Evolutionary conservation across 2,329 filamentous ascomycete species (phyloP).

Genomic region (Aspergillus bombycis): DNA sequence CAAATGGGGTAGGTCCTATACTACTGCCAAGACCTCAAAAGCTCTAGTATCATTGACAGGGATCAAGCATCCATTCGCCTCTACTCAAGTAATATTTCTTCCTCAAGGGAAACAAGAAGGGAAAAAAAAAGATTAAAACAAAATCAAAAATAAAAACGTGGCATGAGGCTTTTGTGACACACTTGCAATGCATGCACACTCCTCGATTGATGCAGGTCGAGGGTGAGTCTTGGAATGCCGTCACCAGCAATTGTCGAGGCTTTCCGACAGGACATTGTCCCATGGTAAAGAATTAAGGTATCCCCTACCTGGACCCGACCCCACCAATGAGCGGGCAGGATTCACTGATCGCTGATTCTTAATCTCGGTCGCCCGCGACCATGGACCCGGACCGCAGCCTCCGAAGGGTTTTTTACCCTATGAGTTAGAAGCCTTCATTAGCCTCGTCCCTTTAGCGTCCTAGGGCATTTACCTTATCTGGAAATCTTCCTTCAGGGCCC

Average conservation of each 20-base stretch:
- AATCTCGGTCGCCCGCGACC: constrained; percentile 13
- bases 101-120: neutral
- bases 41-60: neutral
- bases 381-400: constrained; percentile 15
- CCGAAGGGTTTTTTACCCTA: constrained; percentile 10
- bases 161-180: constrained; percentile 19
- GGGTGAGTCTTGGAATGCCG: neutral
- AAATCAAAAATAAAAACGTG: constrained; percentile 11
- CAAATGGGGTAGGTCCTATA: neutral
- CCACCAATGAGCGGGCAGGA: neutral
- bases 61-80: constrained; percentile 1
- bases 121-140: neutral
- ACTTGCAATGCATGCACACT: constrained; percentile 12
- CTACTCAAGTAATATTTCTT: neutral
- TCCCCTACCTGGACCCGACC: neutral
- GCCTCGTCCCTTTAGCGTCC: neutral
- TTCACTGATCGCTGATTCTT: constrained; percentile 1
- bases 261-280: neutral
- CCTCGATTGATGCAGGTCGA: constrained; percentile 16
- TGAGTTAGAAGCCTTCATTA: neutral
- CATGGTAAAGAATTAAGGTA: neutral
- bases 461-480: constrained; percentile 8
- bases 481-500: neutral
- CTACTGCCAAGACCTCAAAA: neutral
- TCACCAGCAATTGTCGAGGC: neutral